phyloP scores from a whole-genome alignment of 2,329 filamentous ascomycete genomes.

The Pseudogymnoascus sp. region DNA sequence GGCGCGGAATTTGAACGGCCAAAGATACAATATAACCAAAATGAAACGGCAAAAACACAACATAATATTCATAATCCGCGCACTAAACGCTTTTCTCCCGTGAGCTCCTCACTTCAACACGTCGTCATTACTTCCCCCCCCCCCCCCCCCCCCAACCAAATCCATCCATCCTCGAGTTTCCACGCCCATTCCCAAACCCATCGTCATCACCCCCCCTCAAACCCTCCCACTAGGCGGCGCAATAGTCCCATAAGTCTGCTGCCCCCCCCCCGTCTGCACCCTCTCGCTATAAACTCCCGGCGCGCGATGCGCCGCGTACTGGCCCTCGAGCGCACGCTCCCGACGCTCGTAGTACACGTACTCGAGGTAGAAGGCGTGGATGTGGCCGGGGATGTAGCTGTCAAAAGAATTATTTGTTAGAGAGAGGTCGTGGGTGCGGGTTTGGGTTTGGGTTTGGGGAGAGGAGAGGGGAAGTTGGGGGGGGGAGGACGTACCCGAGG shows the following conservation, averaged over 20 bases:
- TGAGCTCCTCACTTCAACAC: neutral
- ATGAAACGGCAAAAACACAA: neutral
- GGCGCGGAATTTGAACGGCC: too few relatives aligned
- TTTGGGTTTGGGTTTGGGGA: too few relatives aligned
- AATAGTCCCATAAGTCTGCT: conserved; percentile 48
- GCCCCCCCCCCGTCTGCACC: conserved; percentile 64
- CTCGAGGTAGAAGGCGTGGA: conserved; percentile 38
- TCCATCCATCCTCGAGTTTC: too few relatives aligned
- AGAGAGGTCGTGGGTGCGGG: too few relatives aligned
- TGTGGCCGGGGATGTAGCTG: conserved; percentile 28
- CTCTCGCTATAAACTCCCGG: conserved; percentile 65
- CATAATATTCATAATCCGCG: neutral
- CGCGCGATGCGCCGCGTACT: conserved; percentile 44
- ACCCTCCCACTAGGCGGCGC: too few relatives aligned
- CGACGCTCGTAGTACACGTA: conserved; percentile 74
- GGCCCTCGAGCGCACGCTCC: conserved; percentile 52
- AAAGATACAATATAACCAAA: neutral
- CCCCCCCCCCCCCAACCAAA: too few relatives aligned
- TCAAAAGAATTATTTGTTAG: too few relatives aligned
- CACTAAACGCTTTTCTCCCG: neutral
- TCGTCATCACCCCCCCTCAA: too few relatives aligned
- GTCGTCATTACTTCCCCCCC: neutral
- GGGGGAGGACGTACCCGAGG: conserved; percentile 23
- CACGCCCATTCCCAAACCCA: too few relatives aligned
- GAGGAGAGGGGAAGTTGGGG: too few relatives aligned